Evolutionary conservation across 495 filamentous ascomycete genomes (phyloP).

Genomic region (Alectoria sarmentosa): DNA sequence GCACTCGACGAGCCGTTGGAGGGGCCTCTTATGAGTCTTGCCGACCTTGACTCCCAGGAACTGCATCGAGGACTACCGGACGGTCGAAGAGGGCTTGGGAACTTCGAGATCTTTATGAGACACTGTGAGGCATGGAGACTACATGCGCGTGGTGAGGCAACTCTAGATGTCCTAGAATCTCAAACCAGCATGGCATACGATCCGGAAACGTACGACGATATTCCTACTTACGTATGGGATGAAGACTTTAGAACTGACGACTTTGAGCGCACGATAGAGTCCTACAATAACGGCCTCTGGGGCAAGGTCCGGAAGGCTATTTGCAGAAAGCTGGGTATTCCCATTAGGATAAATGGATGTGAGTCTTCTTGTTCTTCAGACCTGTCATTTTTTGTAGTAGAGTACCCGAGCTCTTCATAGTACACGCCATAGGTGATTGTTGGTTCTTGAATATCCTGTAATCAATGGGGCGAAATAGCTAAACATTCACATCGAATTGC

Average conservation of each 20-base stretch:
- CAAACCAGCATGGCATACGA: slow-evolving; percentile 17
- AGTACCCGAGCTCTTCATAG: background rate
- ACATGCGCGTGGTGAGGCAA: slow-evolving; percentile 22
- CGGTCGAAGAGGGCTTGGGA: slow-evolving; percentile 25
- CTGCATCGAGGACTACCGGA: slow-evolving; percentile 21
- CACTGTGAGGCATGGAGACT: slow-evolving; percentile 32
- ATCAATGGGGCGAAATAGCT: background rate
- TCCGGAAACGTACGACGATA: slow-evolving; percentile 26
- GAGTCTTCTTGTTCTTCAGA: background rate
- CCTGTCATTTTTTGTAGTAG: background rate
- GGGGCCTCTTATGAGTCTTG: slow-evolving; percentile 17
- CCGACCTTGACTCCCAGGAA: slow-evolving; percentile 17
- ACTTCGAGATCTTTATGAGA: slow-evolving; percentile 33
- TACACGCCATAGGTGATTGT: background rate
- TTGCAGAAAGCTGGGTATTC: slow-evolving; percentile 20
- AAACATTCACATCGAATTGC: background rate
- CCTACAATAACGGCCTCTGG: slow-evolving; percentile 25
- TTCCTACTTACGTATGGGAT: slow-evolving; percentile 30
- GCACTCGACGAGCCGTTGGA: background rate
- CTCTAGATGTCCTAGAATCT: background rate
- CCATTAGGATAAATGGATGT: background rate
- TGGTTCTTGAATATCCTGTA: background rate
- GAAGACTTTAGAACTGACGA: slow-evolving; percentile 9
- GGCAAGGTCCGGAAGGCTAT: slow-evolving; percentile 16
- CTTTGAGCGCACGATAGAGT: slow-evolving; percentile 9